Evolutionary conservation across 1,139 yeast species (phyloP).

Genomic region (Zygosaccharomyces sapae): DNA sequence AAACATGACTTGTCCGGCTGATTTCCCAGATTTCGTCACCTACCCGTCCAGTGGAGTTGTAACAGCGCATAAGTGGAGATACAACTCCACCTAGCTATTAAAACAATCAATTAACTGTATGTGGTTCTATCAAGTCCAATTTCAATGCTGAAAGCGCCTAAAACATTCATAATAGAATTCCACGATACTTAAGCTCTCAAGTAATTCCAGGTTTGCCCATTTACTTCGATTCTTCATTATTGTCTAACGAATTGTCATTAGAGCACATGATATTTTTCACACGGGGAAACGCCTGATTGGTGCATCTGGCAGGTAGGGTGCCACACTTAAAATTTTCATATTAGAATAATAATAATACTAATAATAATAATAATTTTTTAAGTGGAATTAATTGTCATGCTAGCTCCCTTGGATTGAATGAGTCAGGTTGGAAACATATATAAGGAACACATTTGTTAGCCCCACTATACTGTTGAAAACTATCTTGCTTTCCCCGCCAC

Average conservation of each 20-base stretch:
- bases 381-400: background rate
- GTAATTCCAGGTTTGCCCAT: background rate
- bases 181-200: background rate
- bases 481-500: conserved; percentile 23
- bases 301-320: conserved; percentile 1
- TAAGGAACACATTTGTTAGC: background rate
- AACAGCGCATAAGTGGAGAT: conserved; percentile 1
- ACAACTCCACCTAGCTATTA: conserved; percentile 1
- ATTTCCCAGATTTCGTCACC: background rate
- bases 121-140: background rate
- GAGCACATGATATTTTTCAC: conserved; percentile 3
- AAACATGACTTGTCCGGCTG: background rate
- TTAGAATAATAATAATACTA: background rate
- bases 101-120: background rate
- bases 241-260: background rate
- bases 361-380: background rate
- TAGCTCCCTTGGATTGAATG: background rate
- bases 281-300: background rate
- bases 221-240: background rate
- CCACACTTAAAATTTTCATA: conserved; percentile 1
- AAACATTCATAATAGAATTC: background rate
- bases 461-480: background rate
- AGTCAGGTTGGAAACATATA: conserved; percentile 3
- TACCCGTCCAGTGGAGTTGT: conserved; percentile 1
- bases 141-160: background rate